Evolutionary conservation across 176 grass and related monocot genomes (phyloP).

Genomic region (Carex parvula): DNA sequence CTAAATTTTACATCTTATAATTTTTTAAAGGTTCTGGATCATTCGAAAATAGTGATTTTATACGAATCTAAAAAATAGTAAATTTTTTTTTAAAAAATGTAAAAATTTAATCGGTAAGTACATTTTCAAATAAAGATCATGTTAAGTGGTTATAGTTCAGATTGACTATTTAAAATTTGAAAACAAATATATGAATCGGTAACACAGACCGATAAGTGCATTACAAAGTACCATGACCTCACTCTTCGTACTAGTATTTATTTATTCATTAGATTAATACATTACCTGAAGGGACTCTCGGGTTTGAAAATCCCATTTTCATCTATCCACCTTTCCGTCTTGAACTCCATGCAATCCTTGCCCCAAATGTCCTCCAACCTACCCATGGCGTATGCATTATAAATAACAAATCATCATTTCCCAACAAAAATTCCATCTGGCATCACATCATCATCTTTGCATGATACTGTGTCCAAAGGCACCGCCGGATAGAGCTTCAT

Average conservation of each 20-base stretch:
- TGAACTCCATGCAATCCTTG: constrained; percentile 24
- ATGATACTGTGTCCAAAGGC: constrained; percentile 38
- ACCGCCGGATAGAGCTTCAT: constrained; percentile 30
- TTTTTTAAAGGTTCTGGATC: too few species aligned
- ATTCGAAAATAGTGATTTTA: too few species aligned
- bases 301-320: constrained; percentile 16
- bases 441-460: constrained; percentile 38
- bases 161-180: too few species aligned
- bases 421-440: constrained; percentile 42
- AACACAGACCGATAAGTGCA: too few species aligned
- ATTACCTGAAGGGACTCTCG: constrained; percentile 29
- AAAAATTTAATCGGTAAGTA: too few species aligned
- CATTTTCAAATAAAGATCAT: too few species aligned
- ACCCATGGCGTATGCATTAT: constrained; percentile 31
- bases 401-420: constrained; percentile 17
- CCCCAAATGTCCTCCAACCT: constrained; percentile 30
- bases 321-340: constrained; percentile 32
- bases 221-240: too few species aligned
- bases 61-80: too few species aligned
- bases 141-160: too few species aligned
- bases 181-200: too few species aligned
- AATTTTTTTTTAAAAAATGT: too few species aligned
- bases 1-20: too few species aligned
- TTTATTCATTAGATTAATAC: constrained; percentile 12
- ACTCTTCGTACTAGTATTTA: not conserved